Conservation (phyloP, 129 eudicot genomes). For the Helianthus annuus region HanXRQr2.0-SUNRISE NC_035446.2:111902983-111903482, state of each 20-base stretch:
- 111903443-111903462: too few relatives aligned
- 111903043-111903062: background rate
- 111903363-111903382: background rate
- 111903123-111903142: background rate
- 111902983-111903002: too few relatives aligned
- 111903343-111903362: slow-evolving; percentile 22
- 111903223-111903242: slow-evolving; percentile 26
- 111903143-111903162: background rate
- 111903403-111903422: too few relatives aligned
- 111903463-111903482: too few relatives aligned
- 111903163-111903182: background rate
- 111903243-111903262: slow-evolving; percentile 26
- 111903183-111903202: slow-evolving; percentile 9
- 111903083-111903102: background rate
- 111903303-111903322: slow-evolving; percentile 16
- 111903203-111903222: slow-evolving; percentile 24
- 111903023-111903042: background rate
- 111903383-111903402: too few relatives aligned
- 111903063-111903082: background rate
- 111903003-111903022: background rate
- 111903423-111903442: too few relatives aligned
- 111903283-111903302: slow-evolving; percentile 34
- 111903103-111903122: background rate
- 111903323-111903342: slow-evolving; percentile 25
- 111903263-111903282: slow-evolving; percentile 38